These are phyloP conservation scores for Cutaneotrichosporon sp. DNA, from an alignment of 1,284 basidiomycete genomes.

Conservation along the genomic window DNA sequence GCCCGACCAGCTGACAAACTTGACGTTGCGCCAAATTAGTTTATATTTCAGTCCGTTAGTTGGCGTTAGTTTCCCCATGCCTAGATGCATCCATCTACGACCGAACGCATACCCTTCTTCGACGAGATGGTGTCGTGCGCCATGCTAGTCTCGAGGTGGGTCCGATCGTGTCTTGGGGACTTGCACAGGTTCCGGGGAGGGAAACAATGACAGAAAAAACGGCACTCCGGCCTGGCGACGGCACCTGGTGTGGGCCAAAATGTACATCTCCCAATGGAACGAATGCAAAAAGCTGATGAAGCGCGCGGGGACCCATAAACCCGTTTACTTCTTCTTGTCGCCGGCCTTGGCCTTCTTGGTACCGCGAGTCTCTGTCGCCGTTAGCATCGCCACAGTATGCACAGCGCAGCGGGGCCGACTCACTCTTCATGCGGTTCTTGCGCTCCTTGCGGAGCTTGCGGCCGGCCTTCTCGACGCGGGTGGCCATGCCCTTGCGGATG, in stretches of 20 bases:
- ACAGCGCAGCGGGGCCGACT: conserved; percentile 10
- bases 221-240: conserved; percentile 6
- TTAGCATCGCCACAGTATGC: neutral
- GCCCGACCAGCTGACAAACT: no score
- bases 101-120: no score
- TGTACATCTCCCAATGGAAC: conserved; percentile 5
- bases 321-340: conserved; percentile 20
- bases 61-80: no score
- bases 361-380: conserved; percentile 11
- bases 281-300: conserved; percentile 1
- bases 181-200: no score
- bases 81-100: no score
- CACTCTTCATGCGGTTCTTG: conserved; percentile 98
- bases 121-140: no score
- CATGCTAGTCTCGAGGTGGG: no score
- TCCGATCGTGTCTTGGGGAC: no score
- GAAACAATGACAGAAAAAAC: neutral
- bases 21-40: no score
- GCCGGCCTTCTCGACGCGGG: conserved; percentile 85
- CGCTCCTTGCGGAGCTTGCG: conserved; percentile 99
- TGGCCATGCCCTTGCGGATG: conserved; percentile 70
- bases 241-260: conserved; percentile 2
- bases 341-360: conserved; percentile 14
- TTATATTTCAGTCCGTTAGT: no score
- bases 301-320: neutral